Evolutionary conservation across 1,284 basidiomycete species (phyloP).

Genomic region (Cystobasidium slooffiae): DNA sequence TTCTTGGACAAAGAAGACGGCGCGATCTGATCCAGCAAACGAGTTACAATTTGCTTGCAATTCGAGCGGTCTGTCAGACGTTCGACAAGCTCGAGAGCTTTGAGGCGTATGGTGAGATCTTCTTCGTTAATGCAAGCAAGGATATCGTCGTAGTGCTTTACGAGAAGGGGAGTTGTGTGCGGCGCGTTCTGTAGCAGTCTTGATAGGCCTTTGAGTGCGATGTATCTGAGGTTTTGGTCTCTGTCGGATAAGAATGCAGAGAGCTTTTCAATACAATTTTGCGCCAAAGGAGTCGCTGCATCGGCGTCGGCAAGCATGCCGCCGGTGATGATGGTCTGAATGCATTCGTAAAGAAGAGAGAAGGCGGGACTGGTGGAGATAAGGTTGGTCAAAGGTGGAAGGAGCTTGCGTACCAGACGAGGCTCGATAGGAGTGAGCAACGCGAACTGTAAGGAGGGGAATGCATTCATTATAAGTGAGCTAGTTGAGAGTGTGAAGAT

Average conservation of each 20-base stretch:
- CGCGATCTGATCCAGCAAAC: slow-evolving; percentile 82
- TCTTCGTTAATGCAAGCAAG: slow-evolving; percentile 86
- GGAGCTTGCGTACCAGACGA: slow-evolving; percentile 88
- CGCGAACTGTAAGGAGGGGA: slow-evolving; percentile 70
- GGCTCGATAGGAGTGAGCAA: slow-evolving; percentile 87
- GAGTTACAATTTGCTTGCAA: slow-evolving; percentile 83
- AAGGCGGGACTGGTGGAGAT: slow-evolving; percentile 96
- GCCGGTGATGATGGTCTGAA: slow-evolving; percentile 95
- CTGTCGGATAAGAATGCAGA: slow-evolving; percentile 87
- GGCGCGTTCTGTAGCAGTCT: slow-evolving; percentile 95
- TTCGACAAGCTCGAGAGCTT: slow-evolving; percentile 88
- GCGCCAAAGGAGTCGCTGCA: slow-evolving; percentile 66
- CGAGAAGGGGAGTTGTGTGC: slow-evolving; percentile 68
- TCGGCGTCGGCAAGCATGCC: slow-evolving; percentile 71
- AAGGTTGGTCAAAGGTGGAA: slow-evolving; percentile 88
- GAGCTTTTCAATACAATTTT: slow-evolving; percentile 89
- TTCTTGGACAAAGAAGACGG: slow-evolving; percentile 57
- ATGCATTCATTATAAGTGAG: slow-evolving; percentile 7
- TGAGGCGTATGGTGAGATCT: slow-evolving; percentile 92
- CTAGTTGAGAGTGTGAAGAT: slow-evolving; percentile 6
- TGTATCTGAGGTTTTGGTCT: slow-evolving; percentile 97
- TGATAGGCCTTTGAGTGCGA: slow-evolving; percentile 89
- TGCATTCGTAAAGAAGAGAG: slow-evolving; percentile 95
- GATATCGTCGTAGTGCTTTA: slow-evolving; percentile 90
- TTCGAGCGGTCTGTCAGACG: slow-evolving; percentile 88